Conservation (phyloP, 495 filamentous ascomycete species). For the Aspergillus cristatus region DNA sequence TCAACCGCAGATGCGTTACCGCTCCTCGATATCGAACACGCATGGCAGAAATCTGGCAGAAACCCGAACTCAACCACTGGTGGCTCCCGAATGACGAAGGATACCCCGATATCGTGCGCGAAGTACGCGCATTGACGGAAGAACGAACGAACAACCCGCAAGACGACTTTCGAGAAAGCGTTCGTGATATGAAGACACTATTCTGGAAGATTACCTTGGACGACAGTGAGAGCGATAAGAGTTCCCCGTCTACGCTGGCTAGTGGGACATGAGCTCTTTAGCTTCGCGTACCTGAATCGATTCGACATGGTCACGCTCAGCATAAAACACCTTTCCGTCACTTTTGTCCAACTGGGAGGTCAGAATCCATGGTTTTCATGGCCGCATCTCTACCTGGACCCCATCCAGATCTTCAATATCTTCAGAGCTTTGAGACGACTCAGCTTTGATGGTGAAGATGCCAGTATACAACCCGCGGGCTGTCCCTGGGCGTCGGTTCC, state of each 20-base stretch:
- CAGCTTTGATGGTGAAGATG: too few relatives aligned
- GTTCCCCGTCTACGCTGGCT: constrained; percentile 11
- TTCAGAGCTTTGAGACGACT: too few relatives aligned
- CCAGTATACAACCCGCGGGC: too few relatives aligned
- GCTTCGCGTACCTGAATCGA: too few relatives aligned
- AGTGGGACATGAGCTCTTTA: too few relatives aligned
- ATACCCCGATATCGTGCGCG: constrained; percentile 59
- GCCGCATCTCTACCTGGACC: too few relatives aligned
- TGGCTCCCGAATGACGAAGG: constrained; percentile 81
- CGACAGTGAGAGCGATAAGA: constrained; percentile 25
- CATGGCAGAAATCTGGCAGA: constrained; percentile 63
- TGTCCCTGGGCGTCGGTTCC: too few relatives aligned
- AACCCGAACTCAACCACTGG: constrained; percentile 63
- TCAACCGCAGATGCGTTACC: constrained; percentile 68
- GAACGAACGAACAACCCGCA: constrained; percentile 54
- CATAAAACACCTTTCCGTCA: too few relatives aligned
- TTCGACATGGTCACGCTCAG: too few relatives aligned
- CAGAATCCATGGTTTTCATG: too few relatives aligned
- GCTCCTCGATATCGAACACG: constrained; percentile 61
- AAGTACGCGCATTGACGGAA: constrained; percentile 66
- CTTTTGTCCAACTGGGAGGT: too few relatives aligned
- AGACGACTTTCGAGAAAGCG: constrained; percentile 54
- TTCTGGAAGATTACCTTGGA: constrained; percentile 45
- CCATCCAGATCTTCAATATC: too few relatives aligned
- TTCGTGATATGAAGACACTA: constrained; percentile 68